Conservation (phyloP, 164 flowering plant genomes). For the Brasenia schreberi region DNA sequence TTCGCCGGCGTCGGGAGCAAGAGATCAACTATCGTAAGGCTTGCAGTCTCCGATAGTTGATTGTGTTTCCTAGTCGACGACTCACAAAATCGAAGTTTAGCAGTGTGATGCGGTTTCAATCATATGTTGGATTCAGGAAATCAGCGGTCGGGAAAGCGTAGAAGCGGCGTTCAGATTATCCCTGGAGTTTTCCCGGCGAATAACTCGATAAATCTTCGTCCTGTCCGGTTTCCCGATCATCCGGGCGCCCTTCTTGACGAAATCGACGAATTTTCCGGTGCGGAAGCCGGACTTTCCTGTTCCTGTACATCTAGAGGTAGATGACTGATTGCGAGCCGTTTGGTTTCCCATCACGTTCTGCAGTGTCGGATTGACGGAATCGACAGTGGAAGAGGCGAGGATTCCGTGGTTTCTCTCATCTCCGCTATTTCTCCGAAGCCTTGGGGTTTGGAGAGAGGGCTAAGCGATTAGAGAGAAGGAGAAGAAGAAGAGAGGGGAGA, state of each 20-base stretch:
- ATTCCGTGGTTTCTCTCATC: neutral
- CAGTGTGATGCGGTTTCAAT: no score
- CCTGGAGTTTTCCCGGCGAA: no score
- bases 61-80: no score
- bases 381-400: neutral
- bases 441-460: neutral
- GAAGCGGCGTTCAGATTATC: no score
- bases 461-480: neutral
- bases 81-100: no score
- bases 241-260: neutral
- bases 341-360: neutral
- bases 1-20: no score
- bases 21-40: no score
- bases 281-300: neutral
- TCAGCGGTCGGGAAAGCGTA: no score
- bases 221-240: neutral
- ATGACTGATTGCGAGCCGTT: no score
- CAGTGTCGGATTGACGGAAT: neutral
- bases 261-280: neutral
- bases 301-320: neutral
- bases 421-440: neutral
- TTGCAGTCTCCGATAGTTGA: no score
- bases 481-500: neutral
- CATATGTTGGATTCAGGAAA: no score
- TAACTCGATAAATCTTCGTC: neutral